phyloP scores from a whole-genome alignment of 2,329 filamentous ascomycete genomes.

The Achaetomium macrosporum region DNA sequence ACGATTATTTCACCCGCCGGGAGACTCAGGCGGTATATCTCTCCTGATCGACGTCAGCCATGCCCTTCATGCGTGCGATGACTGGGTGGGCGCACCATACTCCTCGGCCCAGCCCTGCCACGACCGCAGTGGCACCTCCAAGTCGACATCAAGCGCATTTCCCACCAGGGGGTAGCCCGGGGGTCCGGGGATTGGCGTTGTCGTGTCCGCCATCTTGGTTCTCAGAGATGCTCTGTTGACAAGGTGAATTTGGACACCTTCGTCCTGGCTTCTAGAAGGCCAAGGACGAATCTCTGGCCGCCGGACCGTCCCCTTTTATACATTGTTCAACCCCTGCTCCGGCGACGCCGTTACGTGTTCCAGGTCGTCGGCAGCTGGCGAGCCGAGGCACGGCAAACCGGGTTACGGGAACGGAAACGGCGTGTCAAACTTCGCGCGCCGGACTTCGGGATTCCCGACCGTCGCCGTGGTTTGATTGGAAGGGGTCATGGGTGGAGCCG shows the following conservation, averaged over 20 bases:
- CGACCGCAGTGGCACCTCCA: background rate
- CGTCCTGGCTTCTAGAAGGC: too few relatives aligned
- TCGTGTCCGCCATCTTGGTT: background rate
- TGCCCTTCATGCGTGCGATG: too few relatives aligned
- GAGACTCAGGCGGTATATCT: constrained; percentile 54
- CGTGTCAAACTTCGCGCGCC: background rate
- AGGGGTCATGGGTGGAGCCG: too few relatives aligned
- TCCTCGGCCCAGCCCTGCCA: constrained; percentile 2
- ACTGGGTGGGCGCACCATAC: constrained; percentile 1
- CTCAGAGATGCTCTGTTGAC: background rate
- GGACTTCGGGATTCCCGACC: background rate
- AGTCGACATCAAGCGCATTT: constrained; percentile 4
- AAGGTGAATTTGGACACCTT: background rate
- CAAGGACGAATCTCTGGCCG: too few relatives aligned
- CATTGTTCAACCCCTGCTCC: background rate
- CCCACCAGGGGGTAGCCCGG: constrained; percentile 7
- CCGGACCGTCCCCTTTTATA: background rate
- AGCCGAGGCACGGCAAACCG: too few relatives aligned
- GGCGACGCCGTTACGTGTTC: background rate
- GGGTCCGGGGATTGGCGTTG: constrained; percentile 4
- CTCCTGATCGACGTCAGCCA: constrained; percentile 35
- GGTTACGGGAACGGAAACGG: too few relatives aligned
- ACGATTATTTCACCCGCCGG: constrained; percentile 33
- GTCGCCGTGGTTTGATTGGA: too few relatives aligned
- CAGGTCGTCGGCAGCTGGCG: background rate